Evolutionary conservation across 2,329 filamentous ascomycete genomes (phyloP).

Genomic region (Calonectria leucothoes): DNA sequence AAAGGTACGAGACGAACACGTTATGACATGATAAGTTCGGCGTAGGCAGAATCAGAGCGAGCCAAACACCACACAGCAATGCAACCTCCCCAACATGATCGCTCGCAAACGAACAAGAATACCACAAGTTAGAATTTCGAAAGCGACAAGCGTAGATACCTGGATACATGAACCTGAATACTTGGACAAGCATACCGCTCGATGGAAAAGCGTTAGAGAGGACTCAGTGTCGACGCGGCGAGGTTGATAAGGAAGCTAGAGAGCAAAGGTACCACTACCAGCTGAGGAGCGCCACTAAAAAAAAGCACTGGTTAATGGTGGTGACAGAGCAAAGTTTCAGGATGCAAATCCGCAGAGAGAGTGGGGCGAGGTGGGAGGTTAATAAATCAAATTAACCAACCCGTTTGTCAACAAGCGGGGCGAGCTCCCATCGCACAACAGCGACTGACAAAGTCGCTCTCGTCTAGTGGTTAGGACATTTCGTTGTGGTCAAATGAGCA

Average conservation of each 20-base stretch:
- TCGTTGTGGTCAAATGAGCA: slow-evolving; percentile 20
- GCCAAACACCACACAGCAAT: not conserved
- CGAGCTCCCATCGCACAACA: not conserved
- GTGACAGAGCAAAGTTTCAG: not conserved
- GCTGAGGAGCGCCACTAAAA: not conserved
- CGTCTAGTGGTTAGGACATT: slow-evolving; percentile 27
- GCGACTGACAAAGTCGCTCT: not conserved
- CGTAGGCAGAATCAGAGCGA: not conserved
- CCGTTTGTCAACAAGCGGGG: not conserved
- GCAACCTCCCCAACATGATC: not conserved
- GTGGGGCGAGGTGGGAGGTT: not conserved
- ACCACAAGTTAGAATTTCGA: not conserved
- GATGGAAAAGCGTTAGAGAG: not conserved
- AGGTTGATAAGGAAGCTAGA: not conserved
- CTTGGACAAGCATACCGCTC: not conserved
- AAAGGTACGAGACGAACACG: not conserved
- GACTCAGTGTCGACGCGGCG: not conserved
- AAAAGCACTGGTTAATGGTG: not conserved
- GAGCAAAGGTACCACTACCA: not conserved
- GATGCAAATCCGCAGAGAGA: not conserved
- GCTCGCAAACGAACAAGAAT: not conserved
- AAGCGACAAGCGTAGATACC: not conserved
- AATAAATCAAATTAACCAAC: not conserved
- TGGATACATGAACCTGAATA: not conserved
- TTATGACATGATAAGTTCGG: not conserved